Conservation (phyloP, 2,329 filamentous ascomycete species). For the Pseudomassariella vexata region DNA sequence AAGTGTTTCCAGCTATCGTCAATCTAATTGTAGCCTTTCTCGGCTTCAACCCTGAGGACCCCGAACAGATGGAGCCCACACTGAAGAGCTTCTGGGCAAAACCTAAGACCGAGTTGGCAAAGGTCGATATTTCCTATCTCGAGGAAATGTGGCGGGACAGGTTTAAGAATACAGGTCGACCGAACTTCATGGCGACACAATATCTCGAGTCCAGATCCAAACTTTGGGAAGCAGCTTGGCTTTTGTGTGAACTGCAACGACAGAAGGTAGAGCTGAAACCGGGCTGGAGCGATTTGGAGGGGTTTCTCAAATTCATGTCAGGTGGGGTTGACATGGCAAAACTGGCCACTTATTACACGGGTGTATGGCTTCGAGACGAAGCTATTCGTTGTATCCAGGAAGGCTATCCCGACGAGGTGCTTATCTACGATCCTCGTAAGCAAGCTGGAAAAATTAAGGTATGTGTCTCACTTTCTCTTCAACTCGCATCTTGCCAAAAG, state of each 20-base stretch:
- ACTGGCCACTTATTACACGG: too few species aligned
- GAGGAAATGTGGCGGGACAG: neutral
- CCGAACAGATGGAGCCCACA: neutral
- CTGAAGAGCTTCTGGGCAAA: neutral
- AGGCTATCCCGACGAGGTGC: too few species aligned
- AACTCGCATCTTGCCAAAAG: too few species aligned
- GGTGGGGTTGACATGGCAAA: too few species aligned
- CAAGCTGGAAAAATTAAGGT: too few species aligned
- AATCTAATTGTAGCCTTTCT: neutral
- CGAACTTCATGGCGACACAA: neutral
- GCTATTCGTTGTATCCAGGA: too few species aligned
- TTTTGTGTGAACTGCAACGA: neutral
- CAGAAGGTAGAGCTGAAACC: neutral
- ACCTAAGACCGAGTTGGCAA: too few species aligned
- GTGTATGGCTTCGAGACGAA: too few species aligned
- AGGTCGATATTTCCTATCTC: neutral
- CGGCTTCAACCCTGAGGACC: neutral
- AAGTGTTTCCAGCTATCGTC: neutral
- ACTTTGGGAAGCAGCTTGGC: neutral
- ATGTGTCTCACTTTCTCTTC: too few species aligned
- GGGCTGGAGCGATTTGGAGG: neutral
- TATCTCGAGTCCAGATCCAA: neutral
- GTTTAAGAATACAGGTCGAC: neutral
- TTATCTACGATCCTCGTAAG: too few species aligned
- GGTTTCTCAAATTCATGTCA: neutral